Evolutionary conservation across 2,329 filamentous ascomycete genomes (phyloP).

Genomic region (Rhinocladiella similis): DNA sequence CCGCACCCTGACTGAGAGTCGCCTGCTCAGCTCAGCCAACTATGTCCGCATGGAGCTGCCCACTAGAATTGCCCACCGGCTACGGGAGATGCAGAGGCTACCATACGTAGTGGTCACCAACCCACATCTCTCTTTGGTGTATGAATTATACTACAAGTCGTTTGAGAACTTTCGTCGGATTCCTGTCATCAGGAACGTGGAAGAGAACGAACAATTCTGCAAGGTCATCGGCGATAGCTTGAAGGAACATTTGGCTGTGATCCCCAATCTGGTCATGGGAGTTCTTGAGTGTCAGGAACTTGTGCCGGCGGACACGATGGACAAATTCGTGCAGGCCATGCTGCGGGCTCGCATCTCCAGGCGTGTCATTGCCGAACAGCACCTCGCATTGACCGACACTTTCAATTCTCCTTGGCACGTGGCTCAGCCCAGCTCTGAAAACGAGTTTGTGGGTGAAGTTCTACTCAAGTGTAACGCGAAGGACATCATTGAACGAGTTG

Average conservation of each 20-base stretch:
- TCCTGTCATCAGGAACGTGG: slow-evolving; percentile 76
- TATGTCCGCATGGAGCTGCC: slow-evolving; percentile 95
- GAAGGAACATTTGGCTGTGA: slow-evolving; percentile 86
- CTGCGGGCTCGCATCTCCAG: slow-evolving; percentile 89
- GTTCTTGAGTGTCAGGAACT: slow-evolving; percentile 85
- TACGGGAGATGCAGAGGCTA: slow-evolving; percentile 95
- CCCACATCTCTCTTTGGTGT: slow-evolving; percentile 87
- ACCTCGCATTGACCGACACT: slow-evolving; percentile 90
- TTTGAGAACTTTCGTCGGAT: slow-evolving; percentile 88
- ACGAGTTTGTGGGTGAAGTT: slow-evolving; percentile 92
- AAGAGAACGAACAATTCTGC: slow-evolving; percentile 89
- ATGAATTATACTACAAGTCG: slow-evolving; percentile 95
- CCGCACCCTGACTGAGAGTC: slow-evolving; percentile 82
- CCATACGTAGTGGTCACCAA: slow-evolving; percentile 98
- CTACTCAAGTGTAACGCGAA: slow-evolving; percentile 90
- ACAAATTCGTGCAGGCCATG: slow-evolving; percentile 93
- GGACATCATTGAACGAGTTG: slow-evolving; percentile 84
- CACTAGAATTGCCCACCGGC: slow-evolving; percentile 78
- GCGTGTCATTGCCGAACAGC: slow-evolving; percentile 95
- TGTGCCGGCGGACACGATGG: slow-evolving; percentile 77
- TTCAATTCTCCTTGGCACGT: slow-evolving; percentile 91
- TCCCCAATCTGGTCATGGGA: slow-evolving; percentile 91
- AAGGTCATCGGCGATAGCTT: slow-evolving; percentile 75
- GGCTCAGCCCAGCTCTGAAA: slow-evolving; percentile 69
- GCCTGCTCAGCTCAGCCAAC: slow-evolving; percentile 91